These are phyloP conservation scores for Mucor lusitanicus DNA, from an alignment of 371 early-diverging fungal species.

Conservation along the genomic window DNA sequence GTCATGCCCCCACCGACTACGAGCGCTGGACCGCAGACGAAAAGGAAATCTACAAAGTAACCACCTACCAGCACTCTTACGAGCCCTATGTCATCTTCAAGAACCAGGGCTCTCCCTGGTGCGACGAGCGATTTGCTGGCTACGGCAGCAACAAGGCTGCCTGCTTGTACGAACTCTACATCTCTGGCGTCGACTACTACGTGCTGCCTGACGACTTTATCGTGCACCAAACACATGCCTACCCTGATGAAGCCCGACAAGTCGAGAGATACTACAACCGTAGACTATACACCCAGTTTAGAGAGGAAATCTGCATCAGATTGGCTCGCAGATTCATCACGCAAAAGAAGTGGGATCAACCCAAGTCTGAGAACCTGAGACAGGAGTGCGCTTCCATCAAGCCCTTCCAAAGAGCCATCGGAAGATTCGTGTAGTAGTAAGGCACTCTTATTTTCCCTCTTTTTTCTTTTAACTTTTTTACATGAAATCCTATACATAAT, in stretches of 20 bases:
- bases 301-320: constrained; percentile 62
- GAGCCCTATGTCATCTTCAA: constrained; percentile 63
- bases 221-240: constrained; percentile 65
- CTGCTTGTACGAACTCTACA: constrained; percentile 63
- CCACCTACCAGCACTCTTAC: constrained; percentile 56
- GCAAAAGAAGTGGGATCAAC: constrained; percentile 50
- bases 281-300: constrained; percentile 55
- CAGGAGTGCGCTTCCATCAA: constrained; percentile 45
- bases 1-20: constrained; percentile 63
- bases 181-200: constrained; percentile 62
- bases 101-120: constrained; percentile 59
- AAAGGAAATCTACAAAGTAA: constrained; percentile 51
- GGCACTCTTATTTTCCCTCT: neutral
- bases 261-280: constrained; percentile 64
- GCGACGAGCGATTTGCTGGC: constrained; percentile 67
- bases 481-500: neutral
- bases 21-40: constrained; percentile 41
- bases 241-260: constrained; percentile 55
- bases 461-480: neutral
- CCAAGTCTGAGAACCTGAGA: constrained; percentile 46
- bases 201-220: constrained; percentile 63
- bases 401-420: constrained; percentile 29
- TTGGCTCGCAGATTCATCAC: constrained; percentile 56
- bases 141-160: constrained; percentile 73
- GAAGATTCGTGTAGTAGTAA: constrained; percentile 18